Percentiles rank a stretch among this genome's conserved stretches.
phyloP scores from a whole-genome alignment of 208 protist species.

The Tritrichomonas foetus region DNA sequence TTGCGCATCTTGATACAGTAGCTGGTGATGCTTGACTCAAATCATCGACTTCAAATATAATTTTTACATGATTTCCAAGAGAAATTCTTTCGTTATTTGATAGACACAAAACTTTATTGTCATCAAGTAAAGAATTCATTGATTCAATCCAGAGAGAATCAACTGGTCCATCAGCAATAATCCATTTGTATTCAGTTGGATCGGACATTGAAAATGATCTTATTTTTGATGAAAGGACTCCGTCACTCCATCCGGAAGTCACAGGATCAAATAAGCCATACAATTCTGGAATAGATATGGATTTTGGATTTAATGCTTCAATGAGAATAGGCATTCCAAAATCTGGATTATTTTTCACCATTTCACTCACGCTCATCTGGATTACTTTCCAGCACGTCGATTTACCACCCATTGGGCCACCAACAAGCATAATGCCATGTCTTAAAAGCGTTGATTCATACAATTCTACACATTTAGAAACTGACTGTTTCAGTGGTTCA shows the following conservation, averaged over 20 bases:
- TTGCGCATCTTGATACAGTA: conserved; percentile 94
- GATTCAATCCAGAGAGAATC: conserved; percentile 98
- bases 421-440: conserved; percentile 94
- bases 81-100: conserved; percentile 87
- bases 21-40: conserved; percentile 91
- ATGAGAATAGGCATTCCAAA: conserved; percentile 66
- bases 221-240: conserved; percentile 69
- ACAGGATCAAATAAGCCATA: conserved; percentile 87
- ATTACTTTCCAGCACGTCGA: conserved; percentile 61
- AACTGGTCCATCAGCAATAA: conserved; percentile 95
- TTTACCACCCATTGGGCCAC: conserved; percentile 75
- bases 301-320: conserved; percentile 87
- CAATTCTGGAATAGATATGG: conserved; percentile 91
- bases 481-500: background rate
- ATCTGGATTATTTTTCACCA: conserved; percentile 75
- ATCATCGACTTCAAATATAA: conserved; percentile 96
- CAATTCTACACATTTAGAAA: conserved; percentile 51
- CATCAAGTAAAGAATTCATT: conserved; percentile 96
- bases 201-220: conserved; percentile 70
- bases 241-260: conserved; percentile 74
- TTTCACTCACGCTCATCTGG: conserved; percentile 92
- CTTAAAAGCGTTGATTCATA: conserved; percentile 91
- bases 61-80: conserved; percentile 70
- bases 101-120: conserved; percentile 94
- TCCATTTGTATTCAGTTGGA: conserved; percentile 69